A percentile compares a stretch with the other conserved stretches of the same genome.
Evolutionary conservation across 306 rosid species (phyloP).

Genomic region (Begonia loranthoides): DNA sequence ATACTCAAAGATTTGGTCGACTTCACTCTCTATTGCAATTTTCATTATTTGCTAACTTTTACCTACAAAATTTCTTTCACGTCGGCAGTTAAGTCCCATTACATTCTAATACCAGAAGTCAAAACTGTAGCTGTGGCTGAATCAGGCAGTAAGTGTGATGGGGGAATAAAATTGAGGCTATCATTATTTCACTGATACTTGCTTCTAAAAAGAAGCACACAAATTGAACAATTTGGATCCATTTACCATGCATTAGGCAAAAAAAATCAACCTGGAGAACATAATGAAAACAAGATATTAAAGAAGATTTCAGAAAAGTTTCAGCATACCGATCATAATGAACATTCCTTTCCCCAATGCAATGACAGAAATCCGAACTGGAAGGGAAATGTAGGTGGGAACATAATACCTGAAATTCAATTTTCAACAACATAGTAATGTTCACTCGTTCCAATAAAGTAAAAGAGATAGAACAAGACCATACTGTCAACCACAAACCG

Average conservation of each 20-base stretch:
- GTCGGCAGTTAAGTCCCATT: conserved; percentile 8
- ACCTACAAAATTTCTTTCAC: conserved; percentile 23
- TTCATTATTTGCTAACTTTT: conserved; percentile 15
- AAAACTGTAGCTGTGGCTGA: not conserved
- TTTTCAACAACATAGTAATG: not conserved
- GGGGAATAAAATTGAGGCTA: too few relatives aligned
- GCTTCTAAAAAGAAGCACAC: not conserved
- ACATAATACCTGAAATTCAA: not conserved
- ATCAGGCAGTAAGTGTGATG: too few relatives aligned
- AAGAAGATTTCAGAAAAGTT: not conserved
- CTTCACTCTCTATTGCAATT: conserved; percentile 7
- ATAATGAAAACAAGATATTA: not conserved
- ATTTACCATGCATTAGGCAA: not conserved
- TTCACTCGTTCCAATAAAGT: conserved; percentile 14
- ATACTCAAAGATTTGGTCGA: conserved; percentile 14
- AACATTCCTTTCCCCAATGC: not conserved
- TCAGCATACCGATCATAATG: not conserved
- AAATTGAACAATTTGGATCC: not conserved
- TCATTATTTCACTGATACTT: too few relatives aligned
- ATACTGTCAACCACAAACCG: conserved; percentile 18
- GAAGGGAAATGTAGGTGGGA: too few relatives aligned
- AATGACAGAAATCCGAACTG: too few relatives aligned
- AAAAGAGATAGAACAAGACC: conserved; percentile 13
- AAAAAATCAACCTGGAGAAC: not conserved
- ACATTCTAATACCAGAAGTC: conserved; percentile 5